Percentiles rank a stretch among this genome's conserved stretches.
Evolutionary conservation across 495 filamentous ascomycete genomes (phyloP).

Genomic region (Usnea hakonensis): DNA sequence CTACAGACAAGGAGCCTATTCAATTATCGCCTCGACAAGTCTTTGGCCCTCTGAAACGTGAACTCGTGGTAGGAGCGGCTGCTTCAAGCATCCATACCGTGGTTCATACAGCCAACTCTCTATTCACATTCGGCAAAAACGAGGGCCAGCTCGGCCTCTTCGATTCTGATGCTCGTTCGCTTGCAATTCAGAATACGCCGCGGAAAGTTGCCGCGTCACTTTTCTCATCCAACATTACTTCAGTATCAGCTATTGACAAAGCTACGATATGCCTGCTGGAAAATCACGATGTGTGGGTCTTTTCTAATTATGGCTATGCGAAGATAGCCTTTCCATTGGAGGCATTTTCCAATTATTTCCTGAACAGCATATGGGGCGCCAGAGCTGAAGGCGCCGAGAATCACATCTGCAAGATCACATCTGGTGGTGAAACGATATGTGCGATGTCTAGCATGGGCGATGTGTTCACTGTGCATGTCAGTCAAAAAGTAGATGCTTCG

Average conservation of each 20-base stretch:
- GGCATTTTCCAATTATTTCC: slow-evolving; percentile 56
- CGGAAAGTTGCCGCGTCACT: slow-evolving; percentile 81
- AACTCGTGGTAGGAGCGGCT: slow-evolving; percentile 70
- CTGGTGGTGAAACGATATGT: slow-evolving; percentile 83
- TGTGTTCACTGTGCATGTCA: slow-evolving; percentile 71
- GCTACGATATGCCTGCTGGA: slow-evolving; percentile 81
- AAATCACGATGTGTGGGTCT: slow-evolving; percentile 83
- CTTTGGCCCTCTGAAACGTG: slow-evolving; percentile 82
- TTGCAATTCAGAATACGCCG: slow-evolving; percentile 72
- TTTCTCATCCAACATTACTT: slow-evolving; percentile 66
- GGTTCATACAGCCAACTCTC: slow-evolving; percentile 67
- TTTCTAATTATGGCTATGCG: slow-evolving; percentile 87
- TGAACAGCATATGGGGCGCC: slow-evolving; percentile 56
- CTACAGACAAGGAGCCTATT: slow-evolving; percentile 49
- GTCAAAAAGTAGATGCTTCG: slow-evolving; percentile 52
- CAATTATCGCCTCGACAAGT: slow-evolving; percentile 78
- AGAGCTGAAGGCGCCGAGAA: slow-evolving; percentile 58
- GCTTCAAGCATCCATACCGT: slow-evolving; percentile 92
- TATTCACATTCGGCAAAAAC: slow-evolving; percentile 95
- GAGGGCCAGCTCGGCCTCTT: slow-evolving; percentile 89
- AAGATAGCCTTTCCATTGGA: slow-evolving; percentile 75
- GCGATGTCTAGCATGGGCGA: slow-evolving; percentile 77
- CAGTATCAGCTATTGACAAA: slow-evolving; percentile 81
- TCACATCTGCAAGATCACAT: slow-evolving; percentile 64
- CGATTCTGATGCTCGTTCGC: slow-evolving; percentile 86